These are phyloP conservation scores for Ophioceras dolichostomum DNA, from an alignment of 2,329 filamentous ascomycete species.

Conservation along the genomic window DNA sequence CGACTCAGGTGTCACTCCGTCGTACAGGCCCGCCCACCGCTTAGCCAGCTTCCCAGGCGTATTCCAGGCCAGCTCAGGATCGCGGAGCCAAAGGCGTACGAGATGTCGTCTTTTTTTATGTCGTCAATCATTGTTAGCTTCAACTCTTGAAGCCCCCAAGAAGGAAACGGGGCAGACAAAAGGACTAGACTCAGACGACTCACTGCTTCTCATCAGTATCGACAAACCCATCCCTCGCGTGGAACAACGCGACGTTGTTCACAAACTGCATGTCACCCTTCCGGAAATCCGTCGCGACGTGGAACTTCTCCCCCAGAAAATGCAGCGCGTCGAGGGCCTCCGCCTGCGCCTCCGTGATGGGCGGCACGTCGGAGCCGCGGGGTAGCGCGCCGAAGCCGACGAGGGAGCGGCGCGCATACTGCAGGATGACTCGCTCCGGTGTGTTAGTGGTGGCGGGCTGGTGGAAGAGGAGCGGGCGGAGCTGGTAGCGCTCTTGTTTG, in stretches of 20 bases:
- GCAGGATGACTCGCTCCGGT: slow-evolving; percentile 43
- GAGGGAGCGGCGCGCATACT: slow-evolving; percentile 47
- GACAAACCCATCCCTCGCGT: slow-evolving; percentile 35
- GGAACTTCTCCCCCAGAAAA: slow-evolving; percentile 32
- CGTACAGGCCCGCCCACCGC: slow-evolving; percentile 41
- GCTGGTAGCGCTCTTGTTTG: slow-evolving; percentile 25
- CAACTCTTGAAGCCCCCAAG: too few relatives aligned
- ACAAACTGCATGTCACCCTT: slow-evolving; percentile 41
- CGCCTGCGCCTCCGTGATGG: slow-evolving; percentile 39
- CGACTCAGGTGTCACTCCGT: slow-evolving; percentile 34
- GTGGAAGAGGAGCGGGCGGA: slow-evolving; percentile 42
- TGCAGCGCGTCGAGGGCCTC: slow-evolving; percentile 40
- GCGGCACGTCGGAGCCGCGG: slow-evolving; percentile 39
- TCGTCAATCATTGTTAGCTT: too few relatives aligned
- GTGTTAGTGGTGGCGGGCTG: slow-evolving; percentile 29
- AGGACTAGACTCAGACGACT: slow-evolving; percentile 11
- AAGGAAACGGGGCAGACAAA: slow-evolving; percentile 6
- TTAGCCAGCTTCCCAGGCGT: slow-evolving; percentile 28
- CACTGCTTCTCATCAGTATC: slow-evolving; percentile 30
- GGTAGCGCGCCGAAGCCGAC: slow-evolving; percentile 44
- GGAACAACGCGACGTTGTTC: slow-evolving; percentile 42
- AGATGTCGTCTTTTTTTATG: slow-evolving; percentile 39
- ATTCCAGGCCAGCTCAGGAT: slow-evolving; percentile 35
- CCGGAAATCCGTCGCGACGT: slow-evolving; percentile 30
- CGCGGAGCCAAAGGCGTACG: slow-evolving; percentile 35